Base-by-base conservation (phyloP, 352 stramenopile genomes). In the Pythium scleroteichum region DNA sequence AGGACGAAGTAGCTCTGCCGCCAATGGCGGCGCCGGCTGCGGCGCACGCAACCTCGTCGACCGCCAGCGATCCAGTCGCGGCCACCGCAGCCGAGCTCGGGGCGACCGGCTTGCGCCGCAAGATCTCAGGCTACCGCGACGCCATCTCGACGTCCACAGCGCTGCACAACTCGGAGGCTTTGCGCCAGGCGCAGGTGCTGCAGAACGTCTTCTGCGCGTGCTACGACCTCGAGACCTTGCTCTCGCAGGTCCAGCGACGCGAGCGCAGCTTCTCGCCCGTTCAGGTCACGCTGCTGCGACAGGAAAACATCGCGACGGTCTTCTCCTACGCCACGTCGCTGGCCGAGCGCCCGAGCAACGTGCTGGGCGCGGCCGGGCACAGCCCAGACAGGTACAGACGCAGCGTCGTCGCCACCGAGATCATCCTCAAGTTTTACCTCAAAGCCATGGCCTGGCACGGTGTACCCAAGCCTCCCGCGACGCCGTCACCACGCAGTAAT, bases 151-250 rank as follows among this genome's bases (percentile, higher is more conserved):
- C 78, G 19, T 92, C 79, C 1, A 80, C 82, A 52, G 83, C 83
- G 46, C 69, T 90, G 26, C 83, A 92, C 66, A 88, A 90, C 53
- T 84, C 75, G 2, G 81, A 90, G 59, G 78, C 73, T 23, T 50
- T 92, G 44, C 73, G 81, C n/a, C 76, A 84, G 27, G 74, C 83
- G 20, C 61, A 76, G 32, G 56, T 74, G 9, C 72, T 92, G 5
- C 72, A 80, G 53, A 92, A 90, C 53, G 74, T 92, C 22, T 92
- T 92, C 56, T 92, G 83, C 57, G 73, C 73, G 12, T 90, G 79
- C 59, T 92, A 92, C 62, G 80, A 90, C 44, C 68, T 78, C 10
- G 80, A 90, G 29, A 92, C 78, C 1, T 79, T 92, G 53, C 59
- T 90, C 4, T 53, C 69, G 10, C 78, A 79, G 2, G 68, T 92